Conservation (phyloP, 2,329 filamentous ascomycete genomes). For the Diaporthe australafricana region DNA sequence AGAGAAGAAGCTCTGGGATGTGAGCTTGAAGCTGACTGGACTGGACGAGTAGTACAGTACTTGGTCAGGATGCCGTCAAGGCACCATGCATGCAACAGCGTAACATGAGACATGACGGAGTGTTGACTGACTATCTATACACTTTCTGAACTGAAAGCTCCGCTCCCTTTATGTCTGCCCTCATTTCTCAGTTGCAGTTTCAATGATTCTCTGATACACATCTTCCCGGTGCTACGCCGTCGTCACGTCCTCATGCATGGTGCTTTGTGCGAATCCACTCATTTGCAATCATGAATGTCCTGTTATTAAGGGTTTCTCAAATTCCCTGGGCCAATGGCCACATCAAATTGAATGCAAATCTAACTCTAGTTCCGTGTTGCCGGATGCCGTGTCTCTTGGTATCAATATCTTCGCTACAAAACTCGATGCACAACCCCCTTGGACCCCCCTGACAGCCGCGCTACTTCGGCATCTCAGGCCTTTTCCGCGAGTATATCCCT, state of each 20-base stretch:
- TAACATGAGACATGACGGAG: neutral
- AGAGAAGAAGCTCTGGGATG: conserved; percentile 2
- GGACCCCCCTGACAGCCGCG: neutral
- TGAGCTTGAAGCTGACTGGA: conserved; percentile 18
- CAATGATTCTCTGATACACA: no score
- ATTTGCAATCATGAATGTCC: neutral
- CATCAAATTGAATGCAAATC: neutral
- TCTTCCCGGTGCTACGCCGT: no score
- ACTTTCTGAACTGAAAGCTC: no score
- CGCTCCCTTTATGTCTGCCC: no score
- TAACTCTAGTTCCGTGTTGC: neutral
- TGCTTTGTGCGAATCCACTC: no score
- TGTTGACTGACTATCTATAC: neutral
- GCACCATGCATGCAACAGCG: neutral
- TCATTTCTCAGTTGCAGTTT: no score
- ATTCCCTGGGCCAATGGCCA: fast-evolving
- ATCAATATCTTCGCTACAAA: neutral
- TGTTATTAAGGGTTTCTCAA: neutral
- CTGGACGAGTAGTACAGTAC: neutral
- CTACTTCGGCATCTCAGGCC: neutral
- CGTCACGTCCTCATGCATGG: no score
- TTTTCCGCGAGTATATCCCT: neutral
- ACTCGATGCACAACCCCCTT: neutral
- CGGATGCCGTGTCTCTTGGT: neutral
- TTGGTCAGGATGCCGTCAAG: neutral